Conservation (phyloP, 106 monocot species). For the Platanthera zijinensis region DNA sequence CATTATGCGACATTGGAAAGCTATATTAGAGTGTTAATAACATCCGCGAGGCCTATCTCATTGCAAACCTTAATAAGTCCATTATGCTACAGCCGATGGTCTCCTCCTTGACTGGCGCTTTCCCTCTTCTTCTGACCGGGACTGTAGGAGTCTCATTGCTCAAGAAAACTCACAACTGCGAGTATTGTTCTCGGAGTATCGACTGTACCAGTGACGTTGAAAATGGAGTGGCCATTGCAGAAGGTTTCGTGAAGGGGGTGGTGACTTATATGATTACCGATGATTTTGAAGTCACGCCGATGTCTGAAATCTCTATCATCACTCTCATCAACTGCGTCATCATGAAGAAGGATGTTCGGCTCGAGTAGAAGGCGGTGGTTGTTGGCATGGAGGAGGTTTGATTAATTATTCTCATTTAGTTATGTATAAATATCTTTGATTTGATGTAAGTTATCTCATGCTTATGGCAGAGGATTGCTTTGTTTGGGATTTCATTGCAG, state of each 20-base stretch:
- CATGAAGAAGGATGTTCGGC: constrained; percentile 12
- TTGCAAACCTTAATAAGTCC: neutral
- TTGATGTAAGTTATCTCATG: neutral
- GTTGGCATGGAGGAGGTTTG: constrained; percentile 19
- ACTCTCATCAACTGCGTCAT: constrained; percentile 19
- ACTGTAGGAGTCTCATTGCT: neutral
- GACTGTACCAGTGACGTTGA: neutral
- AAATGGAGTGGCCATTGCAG: neutral
- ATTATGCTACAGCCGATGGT: neutral
- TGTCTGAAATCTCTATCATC: constrained; percentile 28
- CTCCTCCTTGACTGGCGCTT: neutral
- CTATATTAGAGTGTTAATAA: constrained; percentile 10
- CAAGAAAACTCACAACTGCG: neutral
- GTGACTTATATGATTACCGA: constrained; percentile 35
- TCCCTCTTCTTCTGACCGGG: neutral
- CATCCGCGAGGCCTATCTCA: neutral
- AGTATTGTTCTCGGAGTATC: neutral
- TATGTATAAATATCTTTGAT: no score
- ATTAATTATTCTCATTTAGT: neutral
- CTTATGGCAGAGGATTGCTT: neutral
- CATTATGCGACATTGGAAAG: constrained; percentile 4
- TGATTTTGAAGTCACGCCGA: constrained; percentile 20
- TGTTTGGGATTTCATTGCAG: neutral
- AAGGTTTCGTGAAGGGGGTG: constrained; percentile 17
- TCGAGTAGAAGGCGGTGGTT: constrained; percentile 14